Evolutionary conservation across 2,329 filamentous ascomycete species (phyloP).

Genomic region (Aureobasidium melanogenum): DNA sequence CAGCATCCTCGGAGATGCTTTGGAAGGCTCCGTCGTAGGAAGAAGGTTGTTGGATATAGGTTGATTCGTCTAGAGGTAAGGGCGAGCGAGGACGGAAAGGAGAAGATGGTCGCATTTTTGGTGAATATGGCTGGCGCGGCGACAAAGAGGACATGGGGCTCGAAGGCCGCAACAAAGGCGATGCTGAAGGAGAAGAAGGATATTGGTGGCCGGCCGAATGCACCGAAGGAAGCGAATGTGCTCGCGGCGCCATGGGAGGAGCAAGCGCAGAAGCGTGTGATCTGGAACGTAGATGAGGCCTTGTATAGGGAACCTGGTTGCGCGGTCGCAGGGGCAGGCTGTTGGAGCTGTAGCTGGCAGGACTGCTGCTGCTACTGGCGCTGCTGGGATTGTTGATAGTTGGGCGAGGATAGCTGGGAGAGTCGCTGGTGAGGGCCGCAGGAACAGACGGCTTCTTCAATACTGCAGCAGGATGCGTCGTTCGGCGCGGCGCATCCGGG

Average conservation of each 20-base stretch:
- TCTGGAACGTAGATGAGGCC: slow-evolving; percentile 37
- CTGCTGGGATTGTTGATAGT: neutral
- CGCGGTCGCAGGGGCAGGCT: slow-evolving; percentile 25
- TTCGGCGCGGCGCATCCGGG: neutral
- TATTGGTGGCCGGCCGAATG: slow-evolving; percentile 25
- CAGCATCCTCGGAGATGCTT: slow-evolving; percentile 41
- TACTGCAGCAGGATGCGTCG: neutral
- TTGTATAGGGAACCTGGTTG: slow-evolving; percentile 40
- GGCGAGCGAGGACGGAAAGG: slow-evolving; percentile 17
- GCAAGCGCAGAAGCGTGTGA: slow-evolving; percentile 34
- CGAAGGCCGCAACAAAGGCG: slow-evolving; percentile 23
- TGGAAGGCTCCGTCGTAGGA: slow-evolving; percentile 26
- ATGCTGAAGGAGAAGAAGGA: slow-evolving; percentile 25
- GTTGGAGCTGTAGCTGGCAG: neutral
- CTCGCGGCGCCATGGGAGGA: slow-evolving; percentile 36
- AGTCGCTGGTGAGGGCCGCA: neutral
- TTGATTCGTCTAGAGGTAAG: slow-evolving; percentile 16
- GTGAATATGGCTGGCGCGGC: slow-evolving; percentile 27
- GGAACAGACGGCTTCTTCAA: neutral
- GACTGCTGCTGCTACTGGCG: no score
- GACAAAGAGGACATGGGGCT: slow-evolving; percentile 34
- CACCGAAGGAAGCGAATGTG: slow-evolving; percentile 38
- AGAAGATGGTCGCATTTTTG: slow-evolving; percentile 6
- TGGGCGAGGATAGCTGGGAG: neutral
- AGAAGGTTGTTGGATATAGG: slow-evolving; percentile 21